These are phyloP conservation scores for Amaranthus hypochondriacus DNA, from an alignment of 148 eudicot genomes.

Conservation along the genomic window DNA sequence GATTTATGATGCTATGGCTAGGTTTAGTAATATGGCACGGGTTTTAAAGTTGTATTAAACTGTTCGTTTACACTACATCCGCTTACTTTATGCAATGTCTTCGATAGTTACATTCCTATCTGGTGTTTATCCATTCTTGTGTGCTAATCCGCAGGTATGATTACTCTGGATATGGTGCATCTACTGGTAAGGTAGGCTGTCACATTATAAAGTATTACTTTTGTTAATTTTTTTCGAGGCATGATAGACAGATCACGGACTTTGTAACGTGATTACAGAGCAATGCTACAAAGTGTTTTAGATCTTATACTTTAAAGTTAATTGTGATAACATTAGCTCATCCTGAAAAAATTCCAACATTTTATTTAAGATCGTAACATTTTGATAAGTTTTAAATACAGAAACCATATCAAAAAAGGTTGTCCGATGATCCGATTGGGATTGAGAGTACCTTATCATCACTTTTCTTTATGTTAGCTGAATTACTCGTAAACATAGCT, in stretches of 20 bases:
- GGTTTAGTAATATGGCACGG: too few relatives aligned
- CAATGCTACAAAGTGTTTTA: not conserved
- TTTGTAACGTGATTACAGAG: not conserved
- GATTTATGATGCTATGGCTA: too few relatives aligned
- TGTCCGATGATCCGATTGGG: not conserved
- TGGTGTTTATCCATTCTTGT: slow-evolving; percentile 11
- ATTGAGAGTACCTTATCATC: not conserved
- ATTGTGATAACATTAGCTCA: not conserved
- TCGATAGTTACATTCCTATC: not conserved
- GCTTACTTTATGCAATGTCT: not conserved
- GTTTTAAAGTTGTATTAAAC: too few relatives aligned
- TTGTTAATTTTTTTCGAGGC: not conserved
- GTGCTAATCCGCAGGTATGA: slow-evolving; percentile 69
- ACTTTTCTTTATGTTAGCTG: not conserved
- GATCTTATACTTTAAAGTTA: not conserved
- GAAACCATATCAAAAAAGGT: too few relatives aligned
- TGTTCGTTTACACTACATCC: too few relatives aligned
- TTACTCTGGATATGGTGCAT: slow-evolving; percentile 97
- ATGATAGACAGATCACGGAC: not conserved
- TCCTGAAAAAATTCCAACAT: too few relatives aligned
- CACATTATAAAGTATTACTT: not conserved
- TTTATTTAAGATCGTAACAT: too few relatives aligned
- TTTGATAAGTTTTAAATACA: too few relatives aligned
- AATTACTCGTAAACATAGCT: not conserved
- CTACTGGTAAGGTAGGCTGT: slow-evolving; percentile 79